Evolutionary conservation across 164 flowering plant species (phyloP).

Genomic region (Vitis riparia): DNA sequence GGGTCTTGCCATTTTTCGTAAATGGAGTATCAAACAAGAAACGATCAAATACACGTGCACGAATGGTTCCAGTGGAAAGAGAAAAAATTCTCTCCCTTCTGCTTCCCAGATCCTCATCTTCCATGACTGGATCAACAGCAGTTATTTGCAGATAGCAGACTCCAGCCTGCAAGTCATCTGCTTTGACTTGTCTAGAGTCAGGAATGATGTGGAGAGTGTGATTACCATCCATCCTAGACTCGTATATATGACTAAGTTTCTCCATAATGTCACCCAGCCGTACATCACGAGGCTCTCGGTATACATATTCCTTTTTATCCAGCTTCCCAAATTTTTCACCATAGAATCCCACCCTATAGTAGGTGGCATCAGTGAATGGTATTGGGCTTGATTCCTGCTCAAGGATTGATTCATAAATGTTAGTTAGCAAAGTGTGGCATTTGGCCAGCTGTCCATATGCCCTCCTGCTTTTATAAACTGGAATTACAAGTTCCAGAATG

Average conservation of each 20-base stretch:
- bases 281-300: conserved; percentile 96
- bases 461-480: conserved; percentile 93
- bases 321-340: conserved; percentile 87
- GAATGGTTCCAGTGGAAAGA: conserved; percentile 88
- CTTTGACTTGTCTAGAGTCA: conserved; percentile 96
- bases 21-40: conserved; percentile 98
- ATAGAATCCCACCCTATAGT: conserved; percentile 94
- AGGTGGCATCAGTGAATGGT: conserved; percentile 95
- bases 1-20: conserved; percentile 97
- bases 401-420: conserved; percentile 91
- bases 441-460: conserved; percentile 96
- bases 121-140: conserved; percentile 98
- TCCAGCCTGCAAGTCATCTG: conserved; percentile 90
- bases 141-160: conserved; percentile 96
- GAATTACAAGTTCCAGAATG: conserved; percentile 94
- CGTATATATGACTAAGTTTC: conserved; percentile 93
- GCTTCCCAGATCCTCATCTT: conserved; percentile 97
- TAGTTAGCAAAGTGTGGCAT: conserved; percentile 90
- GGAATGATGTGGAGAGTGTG: conserved; percentile 88
- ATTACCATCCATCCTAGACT: conserved; percentile 85
- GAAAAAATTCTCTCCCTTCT: conserved; percentile 94
- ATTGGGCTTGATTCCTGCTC: conserved; percentile 99
- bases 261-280: conserved; percentile 99
- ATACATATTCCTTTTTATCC: conserved; percentile 81
- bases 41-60: conserved; percentile 96